Evolutionary conservation across 2,329 filamentous ascomycete genomes (phyloP), one percentile per base, ranked within the genome.

Genomic region (Pleoardoris graminearum): DNA sequence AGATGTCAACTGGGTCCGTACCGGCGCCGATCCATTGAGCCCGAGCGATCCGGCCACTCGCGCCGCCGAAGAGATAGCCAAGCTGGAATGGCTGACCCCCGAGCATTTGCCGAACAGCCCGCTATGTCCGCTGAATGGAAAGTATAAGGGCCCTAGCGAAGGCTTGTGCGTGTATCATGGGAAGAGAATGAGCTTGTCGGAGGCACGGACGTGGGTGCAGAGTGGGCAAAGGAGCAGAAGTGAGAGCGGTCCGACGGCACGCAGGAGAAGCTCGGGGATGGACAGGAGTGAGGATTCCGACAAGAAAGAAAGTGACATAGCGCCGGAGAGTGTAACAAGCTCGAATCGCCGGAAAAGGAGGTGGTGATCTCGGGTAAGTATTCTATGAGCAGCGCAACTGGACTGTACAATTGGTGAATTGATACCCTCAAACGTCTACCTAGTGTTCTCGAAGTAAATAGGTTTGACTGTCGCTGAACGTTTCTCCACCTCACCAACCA

Each of bases 101-200:
- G 77, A 79, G 56, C 77, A 80, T 59, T 53, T 79, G 6, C 74
- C 75, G 1, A 70, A 51, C 5, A 76, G 73, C 48, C 76, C 76
- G 7, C 53, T 79, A 2, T 79, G 77, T 61, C 77, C 77, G 6
- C 62, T 75, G 14, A 69, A 72, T 57, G 58, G 64, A 11, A 74
- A 71, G 51, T 75, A 79, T 53, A 55, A 55, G 10, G 70, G 73
- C 8, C 66, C 68, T 7, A 72, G 71, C 6, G 68, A 54, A 16
- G 76, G 72, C 3, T 60, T 75, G 33, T 80, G 77, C 53, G 68
- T 74, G 29, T 77, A 70, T 63, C 77, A 80, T 66, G 72, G 72
- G 17, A 51, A 65, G 42, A 61, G 25, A 23, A 23, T 10, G 25
- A 50, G 19, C 21, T 29, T 21, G 17, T 21, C 14, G 25, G 17